Percentiles rank a stretch among this genome's conserved stretches.
phyloP scores from a whole-genome alignment of 2,329 filamentous ascomycete genomes.

The Microcyclospora pomicola region DNA sequence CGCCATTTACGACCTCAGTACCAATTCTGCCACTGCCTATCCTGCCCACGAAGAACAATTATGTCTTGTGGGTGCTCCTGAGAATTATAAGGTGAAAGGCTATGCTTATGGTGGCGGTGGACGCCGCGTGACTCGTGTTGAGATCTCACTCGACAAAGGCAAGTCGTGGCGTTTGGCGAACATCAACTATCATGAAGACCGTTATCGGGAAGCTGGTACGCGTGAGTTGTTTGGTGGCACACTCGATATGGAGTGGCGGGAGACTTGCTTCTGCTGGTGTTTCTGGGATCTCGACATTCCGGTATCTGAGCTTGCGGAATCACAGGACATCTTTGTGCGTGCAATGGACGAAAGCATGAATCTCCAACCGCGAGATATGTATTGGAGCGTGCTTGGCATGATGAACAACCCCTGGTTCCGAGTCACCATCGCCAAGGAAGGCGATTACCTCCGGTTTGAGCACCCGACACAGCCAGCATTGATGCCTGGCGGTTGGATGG shows the following conservation, averaged over 20 bases:
- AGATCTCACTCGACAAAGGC: conserved; percentile 72
- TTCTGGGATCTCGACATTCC: conserved; percentile 70
- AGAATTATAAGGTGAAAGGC: conserved; percentile 54
- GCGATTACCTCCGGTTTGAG: conserved; percentile 57
- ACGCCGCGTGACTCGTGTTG: conserved; percentile 66
- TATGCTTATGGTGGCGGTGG: conserved; percentile 87
- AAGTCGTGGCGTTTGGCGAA: conserved; percentile 65
- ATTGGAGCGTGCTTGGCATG: conserved; percentile 91
- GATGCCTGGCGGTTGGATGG: conserved; percentile 82
- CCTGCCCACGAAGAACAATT: conserved; percentile 66
- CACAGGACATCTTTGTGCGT: conserved; percentile 64
- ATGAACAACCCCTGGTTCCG: conserved; percentile 97
- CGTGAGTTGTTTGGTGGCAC: conserved; percentile 59
- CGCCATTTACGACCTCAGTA: conserved; percentile 82
- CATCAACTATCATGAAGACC: conserved; percentile 73
- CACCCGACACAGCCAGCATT: conserved; percentile 74
- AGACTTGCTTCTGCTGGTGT: conserved; percentile 80
- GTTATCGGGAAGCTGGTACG: conserved; percentile 54
- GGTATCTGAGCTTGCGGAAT: conserved; percentile 44
- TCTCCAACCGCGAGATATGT: conserved; percentile 81
- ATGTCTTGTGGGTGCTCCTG: conserved; percentile 31
- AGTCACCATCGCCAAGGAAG: conserved; percentile 59
- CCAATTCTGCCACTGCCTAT: conserved; percentile 69
- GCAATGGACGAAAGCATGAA: conserved; percentile 87
- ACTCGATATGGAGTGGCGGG: conserved; percentile 69